Evolutionary conservation across 2,329 filamentous ascomycete genomes (phyloP).

Genomic region (Pseudocercospora cruenta): DNA sequence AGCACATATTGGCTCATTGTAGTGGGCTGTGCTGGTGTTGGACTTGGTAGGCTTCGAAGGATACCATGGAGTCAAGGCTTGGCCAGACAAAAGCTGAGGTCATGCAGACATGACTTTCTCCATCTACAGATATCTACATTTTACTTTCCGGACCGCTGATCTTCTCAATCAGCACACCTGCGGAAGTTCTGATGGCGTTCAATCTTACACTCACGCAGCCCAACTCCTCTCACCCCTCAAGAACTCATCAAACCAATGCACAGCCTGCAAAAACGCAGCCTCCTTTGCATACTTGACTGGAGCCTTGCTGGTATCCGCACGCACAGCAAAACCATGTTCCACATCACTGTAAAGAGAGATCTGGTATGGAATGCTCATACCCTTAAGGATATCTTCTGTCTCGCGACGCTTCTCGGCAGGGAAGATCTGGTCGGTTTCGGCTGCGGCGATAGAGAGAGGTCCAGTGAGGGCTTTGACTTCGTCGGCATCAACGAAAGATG

Average conservation of each 20-base stretch:
- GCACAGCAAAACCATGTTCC: slow-evolving; percentile 74
- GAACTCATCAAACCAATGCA: slow-evolving; percentile 74
- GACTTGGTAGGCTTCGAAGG: no score
- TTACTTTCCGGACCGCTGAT: no score
- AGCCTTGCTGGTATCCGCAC: slow-evolving; percentile 64
- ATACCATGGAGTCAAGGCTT: no score
- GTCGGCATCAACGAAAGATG: slow-evolving; percentile 68
- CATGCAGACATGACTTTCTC: no score
- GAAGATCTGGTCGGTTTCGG: slow-evolving; percentile 65
- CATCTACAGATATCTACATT: no score
- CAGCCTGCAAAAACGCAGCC: slow-evolving; percentile 76
- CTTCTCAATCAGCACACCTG: no score
- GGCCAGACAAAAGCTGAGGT: no score
- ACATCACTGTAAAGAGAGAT: slow-evolving; percentile 75
- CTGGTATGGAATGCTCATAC: slow-evolving; percentile 66
- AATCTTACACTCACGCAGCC: slow-evolving; percentile 29
- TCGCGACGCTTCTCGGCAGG: slow-evolving; percentile 58
- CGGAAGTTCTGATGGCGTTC: no score
- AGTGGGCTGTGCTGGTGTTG: no score
- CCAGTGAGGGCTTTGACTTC: slow-evolving; percentile 62
- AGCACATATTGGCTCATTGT: no score
- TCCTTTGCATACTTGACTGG: slow-evolving; percentile 73
- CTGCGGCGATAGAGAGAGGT: slow-evolving; percentile 65
- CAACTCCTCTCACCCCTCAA: slow-evolving; percentile 44
- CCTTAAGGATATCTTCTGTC: slow-evolving; percentile 62